Base-by-base conservation (phyloP, 2,329 filamentous ascomycete genomes). In the Sarocladiaceae sp. region DNA sequence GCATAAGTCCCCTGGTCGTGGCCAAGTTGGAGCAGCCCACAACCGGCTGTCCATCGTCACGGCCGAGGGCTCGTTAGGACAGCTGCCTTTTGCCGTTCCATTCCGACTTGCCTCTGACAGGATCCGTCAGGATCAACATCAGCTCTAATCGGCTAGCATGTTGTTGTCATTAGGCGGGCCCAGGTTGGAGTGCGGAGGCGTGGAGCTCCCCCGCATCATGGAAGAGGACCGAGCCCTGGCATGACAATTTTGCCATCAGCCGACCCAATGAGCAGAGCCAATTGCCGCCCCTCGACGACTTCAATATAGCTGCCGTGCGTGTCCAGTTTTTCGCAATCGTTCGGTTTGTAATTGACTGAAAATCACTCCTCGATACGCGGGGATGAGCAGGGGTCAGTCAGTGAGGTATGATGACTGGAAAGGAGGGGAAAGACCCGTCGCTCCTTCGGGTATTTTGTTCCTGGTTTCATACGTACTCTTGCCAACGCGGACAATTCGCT, bases 121-220 rank as follows among this genome's bases (percentile, higher is more conserved):
- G 15, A 40, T 40, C 18, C n/a, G n/a, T n/a, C n/a, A n/a, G n/a
- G 12, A 12, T 17, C 12, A 10, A 17, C n/a, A 40, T 4, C 10
- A 22, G 17, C n/a, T 40, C 23, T 46, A 4, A 22, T 46, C 25
- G 25, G 40, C 40, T 29, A 29, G 40, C 40, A 29, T n/a, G 23
- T 5, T 46, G 40, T 26, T 29, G 13, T 10, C 33, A 10, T n/a
- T 44, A 22, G 44, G 44, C 18, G 28, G 33, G 13, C 26, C 13
- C 17, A 15, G n/a, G 4, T 8, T 22, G 25, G 44, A 29, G 26
- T 48, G 26, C 44, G 44, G 26, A 48, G 44, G 26, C 28, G 17
- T 31, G 44, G 28, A 33, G 44, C 28, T 33, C 26, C 44, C 44
- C 44, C 44, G 44, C 44, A 48, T 46, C 23, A 17, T 48, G 15